phyloP scores from a whole-genome alignment of 495 filamentous ascomycete species.

The Sabuloglossum arenarium region DNA sequence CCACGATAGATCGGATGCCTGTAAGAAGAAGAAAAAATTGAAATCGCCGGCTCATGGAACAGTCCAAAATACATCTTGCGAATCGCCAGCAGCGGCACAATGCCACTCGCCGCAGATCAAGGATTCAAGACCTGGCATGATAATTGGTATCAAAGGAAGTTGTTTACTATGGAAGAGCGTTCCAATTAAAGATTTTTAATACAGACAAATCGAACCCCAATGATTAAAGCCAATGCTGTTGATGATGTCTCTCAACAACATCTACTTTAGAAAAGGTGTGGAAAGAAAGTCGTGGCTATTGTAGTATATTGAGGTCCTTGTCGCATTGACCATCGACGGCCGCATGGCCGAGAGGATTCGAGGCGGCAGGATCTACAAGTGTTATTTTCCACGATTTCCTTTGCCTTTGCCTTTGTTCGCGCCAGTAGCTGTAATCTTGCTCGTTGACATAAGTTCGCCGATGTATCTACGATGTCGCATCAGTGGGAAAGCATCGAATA shows the following conservation, averaged over 20 bases:
- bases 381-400: not conserved
- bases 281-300: not conserved
- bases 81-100: too few relatives aligned
- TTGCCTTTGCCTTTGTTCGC: conserved; percentile 9
- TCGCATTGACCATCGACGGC: not conserved
- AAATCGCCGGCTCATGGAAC: too few relatives aligned
- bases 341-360: not conserved
- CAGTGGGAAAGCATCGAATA: not conserved
- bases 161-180: too few relatives aligned
- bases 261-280: not conserved
- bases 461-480: conserved; percentile 23
- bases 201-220: too few relatives aligned
- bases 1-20: too few relatives aligned
- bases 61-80: too few relatives aligned
- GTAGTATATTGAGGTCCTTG: not conserved
- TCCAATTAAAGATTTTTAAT: too few relatives aligned
- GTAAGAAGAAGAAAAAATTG: too few relatives aligned
- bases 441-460: conserved; percentile 61
- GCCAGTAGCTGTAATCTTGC: conserved; percentile 47
- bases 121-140: too few relatives aligned
- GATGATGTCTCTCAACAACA: not conserved
- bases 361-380: not conserved
- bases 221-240: not conserved
- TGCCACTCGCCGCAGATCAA: too few relatives aligned
- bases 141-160: too few relatives aligned